Evolutionary conservation across 225 moss, liverwort and hornwort genomes (phyloP).

Genomic region (Sphagnum contortum): DNA sequence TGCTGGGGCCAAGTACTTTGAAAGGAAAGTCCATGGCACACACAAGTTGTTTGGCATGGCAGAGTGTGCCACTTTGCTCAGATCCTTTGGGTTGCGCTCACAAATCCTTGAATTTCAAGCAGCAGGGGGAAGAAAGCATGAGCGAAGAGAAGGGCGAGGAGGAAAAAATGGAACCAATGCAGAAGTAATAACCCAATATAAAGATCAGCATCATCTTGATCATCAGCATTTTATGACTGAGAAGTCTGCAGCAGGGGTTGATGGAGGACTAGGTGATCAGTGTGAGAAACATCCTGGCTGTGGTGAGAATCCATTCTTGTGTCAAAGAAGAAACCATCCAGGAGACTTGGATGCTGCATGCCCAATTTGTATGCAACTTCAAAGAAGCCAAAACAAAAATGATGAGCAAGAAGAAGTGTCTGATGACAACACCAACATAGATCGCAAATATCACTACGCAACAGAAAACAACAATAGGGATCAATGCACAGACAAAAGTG

Average conservation of each 20-base stretch:
- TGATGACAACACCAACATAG: not conserved
- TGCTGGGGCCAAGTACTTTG: conserved; percentile 59
- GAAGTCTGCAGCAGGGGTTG: conserved; percentile 22
- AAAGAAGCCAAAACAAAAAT: conserved; percentile 17
- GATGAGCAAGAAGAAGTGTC: conserved; percentile 10
- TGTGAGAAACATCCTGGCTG: conserved; percentile 27
- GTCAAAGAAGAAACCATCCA: conserved; percentile 15
- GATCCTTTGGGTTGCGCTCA: conserved; percentile 69
- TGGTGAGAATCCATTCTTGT: conserved; percentile 29
- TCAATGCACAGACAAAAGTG: too few relatives aligned
- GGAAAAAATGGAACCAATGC: not conserved
- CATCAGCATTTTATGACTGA: conserved; percentile 4
- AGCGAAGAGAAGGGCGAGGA: not conserved
- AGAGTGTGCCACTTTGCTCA: conserved; percentile 68
- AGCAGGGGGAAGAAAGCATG: conserved; percentile 17
- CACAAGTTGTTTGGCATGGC: conserved; percentile 83
- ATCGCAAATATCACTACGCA: not conserved
- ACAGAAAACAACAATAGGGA: too few relatives aligned
- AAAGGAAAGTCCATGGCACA: conserved; percentile 53
- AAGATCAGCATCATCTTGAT: conserved; percentile 25
- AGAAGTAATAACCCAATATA: not conserved
- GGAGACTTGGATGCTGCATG: conserved; percentile 28
- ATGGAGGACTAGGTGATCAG: conserved; percentile 7
- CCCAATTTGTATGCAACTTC: conserved; percentile 31
- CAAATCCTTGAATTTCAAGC: conserved; percentile 68